A percentile compares a stretch with the other conserved stretches of the same genome.
Conservation (phyloP, 179 eudicot genomes). For the Silene noctiflora region DNA sequence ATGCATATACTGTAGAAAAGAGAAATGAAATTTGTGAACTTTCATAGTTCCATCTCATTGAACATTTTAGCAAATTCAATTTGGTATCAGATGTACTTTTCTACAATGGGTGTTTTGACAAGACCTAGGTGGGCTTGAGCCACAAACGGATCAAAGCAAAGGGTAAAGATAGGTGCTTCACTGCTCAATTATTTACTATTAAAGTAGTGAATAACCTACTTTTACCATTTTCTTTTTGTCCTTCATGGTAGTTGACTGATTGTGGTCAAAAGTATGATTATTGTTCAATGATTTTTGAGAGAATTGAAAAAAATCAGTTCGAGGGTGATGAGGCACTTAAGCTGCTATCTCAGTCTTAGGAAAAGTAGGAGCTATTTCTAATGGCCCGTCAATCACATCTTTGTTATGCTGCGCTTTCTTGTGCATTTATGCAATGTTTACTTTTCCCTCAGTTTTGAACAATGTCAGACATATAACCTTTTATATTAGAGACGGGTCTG, state of each 20-base stretch:
- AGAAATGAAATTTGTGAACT: not conserved
- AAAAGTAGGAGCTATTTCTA: not conserved
- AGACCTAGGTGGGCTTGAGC: not conserved
- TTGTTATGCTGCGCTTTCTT: not conserved
- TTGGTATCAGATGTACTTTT: not conserved
- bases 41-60: not conserved
- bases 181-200: not conserved
- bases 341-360: not conserved
- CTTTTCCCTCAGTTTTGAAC: not conserved
- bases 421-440: not conserved
- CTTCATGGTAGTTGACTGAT: not conserved
- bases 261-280: not conserved
- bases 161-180: not conserved
- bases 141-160: not conserved
- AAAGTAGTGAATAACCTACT: not conserved
- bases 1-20: not conserved
- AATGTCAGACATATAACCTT: not conserved
- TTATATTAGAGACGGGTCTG: not conserved
- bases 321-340: not conserved
- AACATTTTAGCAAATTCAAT: not conserved
- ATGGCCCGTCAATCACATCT: not conserved
- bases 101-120: slow-evolving; percentile 1
- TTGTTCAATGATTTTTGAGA: no score
- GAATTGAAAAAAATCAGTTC: no score
- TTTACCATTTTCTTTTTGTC: not conserved